Evolutionary conservation across 495 filamentous ascomycete genomes (phyloP).

Genomic region (Penicillium robsamsonii): DNA sequence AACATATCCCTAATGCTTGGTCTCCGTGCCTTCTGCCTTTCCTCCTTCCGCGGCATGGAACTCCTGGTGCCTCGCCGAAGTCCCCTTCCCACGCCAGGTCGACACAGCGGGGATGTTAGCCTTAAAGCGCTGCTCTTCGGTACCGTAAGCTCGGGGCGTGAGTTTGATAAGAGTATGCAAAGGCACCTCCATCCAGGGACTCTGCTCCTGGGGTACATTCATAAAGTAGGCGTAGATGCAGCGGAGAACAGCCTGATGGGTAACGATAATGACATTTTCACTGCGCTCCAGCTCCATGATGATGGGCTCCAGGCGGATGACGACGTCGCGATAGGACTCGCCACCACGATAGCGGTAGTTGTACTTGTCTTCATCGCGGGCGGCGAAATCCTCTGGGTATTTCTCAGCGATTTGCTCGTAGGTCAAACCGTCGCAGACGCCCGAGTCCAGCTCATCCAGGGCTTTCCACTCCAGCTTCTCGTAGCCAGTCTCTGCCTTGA

Average conservation of each 20-base stretch:
- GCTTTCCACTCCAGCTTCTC: slow-evolving; percentile 98
- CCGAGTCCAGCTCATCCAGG: slow-evolving; percentile 92
- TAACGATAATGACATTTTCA: slow-evolving; percentile 97
- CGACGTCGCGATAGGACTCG: slow-evolving; percentile 95
- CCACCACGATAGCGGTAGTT: slow-evolving; percentile 98
- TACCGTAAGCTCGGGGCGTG: slow-evolving; percentile 91
- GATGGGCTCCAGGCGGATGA: slow-evolving; percentile 95
- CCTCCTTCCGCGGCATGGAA: slow-evolving; percentile 25
- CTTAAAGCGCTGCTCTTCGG: slow-evolving; percentile 78
- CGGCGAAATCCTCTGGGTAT: slow-evolving; percentile 92
- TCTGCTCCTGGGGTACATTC: slow-evolving; percentile 87
- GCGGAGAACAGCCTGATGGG: slow-evolving; percentile 91
- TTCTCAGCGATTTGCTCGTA: slow-evolving; percentile 85
- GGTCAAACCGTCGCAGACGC: slow-evolving; percentile 94
- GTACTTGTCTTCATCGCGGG: slow-evolving; percentile 95
- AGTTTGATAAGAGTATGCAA: slow-evolving; percentile 95
- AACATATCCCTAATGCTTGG: slow-evolving; percentile 8
- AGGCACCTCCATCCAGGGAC: slow-evolving; percentile 96
- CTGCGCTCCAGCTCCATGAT: slow-evolving; percentile 98
- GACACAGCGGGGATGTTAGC: slow-evolving; percentile 92
- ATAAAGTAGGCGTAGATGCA: slow-evolving; percentile 99
- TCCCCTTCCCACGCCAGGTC: slow-evolving; percentile 91
- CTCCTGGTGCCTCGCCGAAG: slow-evolving; percentile 71
- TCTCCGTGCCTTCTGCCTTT: slow-evolving; percentile 10
- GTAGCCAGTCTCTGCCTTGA: slow-evolving; percentile 63